Base-by-base conservation (phyloP, 441 rosid species). In the Isatis lusitanica region DNA sequence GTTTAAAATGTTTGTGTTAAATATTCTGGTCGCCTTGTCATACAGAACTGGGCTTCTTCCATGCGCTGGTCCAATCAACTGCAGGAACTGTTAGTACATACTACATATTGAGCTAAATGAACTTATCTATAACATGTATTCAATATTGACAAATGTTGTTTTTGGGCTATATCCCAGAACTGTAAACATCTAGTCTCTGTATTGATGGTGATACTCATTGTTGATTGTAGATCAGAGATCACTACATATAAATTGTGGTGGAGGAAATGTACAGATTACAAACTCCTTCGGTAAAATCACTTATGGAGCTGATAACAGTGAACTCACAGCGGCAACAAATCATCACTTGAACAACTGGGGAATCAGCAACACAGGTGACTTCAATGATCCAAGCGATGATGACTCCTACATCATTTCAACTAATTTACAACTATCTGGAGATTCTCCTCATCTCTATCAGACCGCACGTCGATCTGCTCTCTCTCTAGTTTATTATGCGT, bases 301-400 rank as follows among this genome's bases (percentile, higher is more conserved):
- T n/a, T 89, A 84, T 42, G 79, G 80, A 71, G 86, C 91, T 76
- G 97, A 91, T 73, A 80, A 59, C 65, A 36, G 8, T 11, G 63
- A 31, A 10, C 62, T 33, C 63, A 81, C 79, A 4, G 88, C 86
- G 12, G 66, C 86, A 38, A 84, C 88, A 48, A 78, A 67, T 59
- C 74, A 40, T 57, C 75, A 71, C 15, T 12, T 75, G 18, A 12
- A 63, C 42, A 66, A 58, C 3, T 46, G 79, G 73, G 90, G 93
- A 90, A 84, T 93, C 51, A 87, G 93, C 61, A 91, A 91, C 79
- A 85, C 89, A 0, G 93, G 94, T n/a, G 85, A 79, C 79, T 91
- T 81, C 67, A 88, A 86, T 35, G 84, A 89, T 38, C 2, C 0
- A 5, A 17, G 1, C 6, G 16, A 26, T 0, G 11, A 15, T n/a